These are phyloP conservation scores for Venturia oleaginea DNA, from an alignment of 2,329 filamentous ascomycete genomes.

Conservation along the genomic window DNA sequence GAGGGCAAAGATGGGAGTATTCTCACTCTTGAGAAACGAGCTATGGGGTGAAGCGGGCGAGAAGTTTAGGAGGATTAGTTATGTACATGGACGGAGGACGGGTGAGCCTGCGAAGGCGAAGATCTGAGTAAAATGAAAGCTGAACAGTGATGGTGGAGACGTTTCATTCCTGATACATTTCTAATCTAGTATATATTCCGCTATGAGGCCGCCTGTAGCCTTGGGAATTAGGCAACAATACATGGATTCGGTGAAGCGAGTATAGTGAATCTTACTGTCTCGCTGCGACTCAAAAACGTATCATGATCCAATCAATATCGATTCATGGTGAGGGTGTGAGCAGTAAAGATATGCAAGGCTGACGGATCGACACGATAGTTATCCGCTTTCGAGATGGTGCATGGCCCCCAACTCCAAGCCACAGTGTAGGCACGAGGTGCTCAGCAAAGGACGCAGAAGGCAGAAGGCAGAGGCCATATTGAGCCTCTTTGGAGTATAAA, in stretches of 20 bases:
- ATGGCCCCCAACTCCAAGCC: background rate
- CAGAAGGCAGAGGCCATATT: background rate
- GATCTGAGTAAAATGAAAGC: slow-evolving; percentile 31
- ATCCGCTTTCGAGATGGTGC: background rate
- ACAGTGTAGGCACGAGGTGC: background rate
- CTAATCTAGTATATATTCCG: no score
- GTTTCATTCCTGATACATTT: no score
- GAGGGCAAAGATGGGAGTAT: slow-evolving; percentile 41
- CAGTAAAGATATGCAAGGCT: background rate
- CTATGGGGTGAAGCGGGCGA: slow-evolving; percentile 45
- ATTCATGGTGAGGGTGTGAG: background rate
- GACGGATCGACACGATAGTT: background rate
- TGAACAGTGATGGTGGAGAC: no score
- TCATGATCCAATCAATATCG: background rate
- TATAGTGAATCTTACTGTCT: no score
- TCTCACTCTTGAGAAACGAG: slow-evolving; percentile 42
- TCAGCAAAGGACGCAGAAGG: background rate
- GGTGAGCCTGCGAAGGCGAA: slow-evolving; percentile 39
- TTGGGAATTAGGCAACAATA: no score
- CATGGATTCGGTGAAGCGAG: no score
- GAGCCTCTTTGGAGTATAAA: background rate
- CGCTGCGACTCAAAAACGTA: no score
- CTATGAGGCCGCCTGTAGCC: no score
- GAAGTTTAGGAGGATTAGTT: slow-evolving; percentile 43
- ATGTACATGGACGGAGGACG: slow-evolving; percentile 40